Evolutionary conservation across 768 basidiomycete species (phyloP).

Genomic region (Boletus bicolor): DNA sequence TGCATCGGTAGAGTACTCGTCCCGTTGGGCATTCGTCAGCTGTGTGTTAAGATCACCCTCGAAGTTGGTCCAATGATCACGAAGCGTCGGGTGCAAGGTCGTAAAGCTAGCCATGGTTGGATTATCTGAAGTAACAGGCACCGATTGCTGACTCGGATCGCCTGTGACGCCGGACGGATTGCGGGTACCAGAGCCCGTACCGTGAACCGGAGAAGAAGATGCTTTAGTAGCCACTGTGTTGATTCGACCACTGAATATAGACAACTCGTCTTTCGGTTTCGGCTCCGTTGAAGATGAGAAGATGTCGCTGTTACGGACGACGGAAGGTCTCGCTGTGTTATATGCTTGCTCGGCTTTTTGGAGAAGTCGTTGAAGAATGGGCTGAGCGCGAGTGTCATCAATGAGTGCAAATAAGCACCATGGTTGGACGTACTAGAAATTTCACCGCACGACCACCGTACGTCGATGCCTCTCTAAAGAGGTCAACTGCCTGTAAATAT

Average conservation of each 20-base stretch:
- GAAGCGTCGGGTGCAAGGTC: conserved; percentile 53
- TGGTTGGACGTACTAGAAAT: conserved; percentile 51
- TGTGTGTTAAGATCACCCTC: conserved; percentile 52
- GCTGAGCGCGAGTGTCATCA: conserved; percentile 38
- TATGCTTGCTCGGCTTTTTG: conserved; percentile 57
- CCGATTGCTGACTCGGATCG: conserved; percentile 30
- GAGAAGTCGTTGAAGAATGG: conserved; percentile 59
- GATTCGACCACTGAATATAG: conserved; percentile 74
- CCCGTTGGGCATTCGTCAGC: conserved; percentile 37
- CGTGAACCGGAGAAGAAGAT: conserved; percentile 17
- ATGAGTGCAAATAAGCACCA: background rate
- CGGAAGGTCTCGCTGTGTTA: conserved; percentile 44
- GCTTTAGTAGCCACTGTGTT: conserved; percentile 56
- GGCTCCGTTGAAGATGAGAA: conserved; percentile 48
- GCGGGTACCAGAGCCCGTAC: background rate
- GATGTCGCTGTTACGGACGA: conserved; percentile 49
- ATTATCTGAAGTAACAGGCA: conserved; percentile 28
- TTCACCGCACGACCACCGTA: conserved; percentile 68
- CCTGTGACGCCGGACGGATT: conserved; percentile 13
- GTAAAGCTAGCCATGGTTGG: conserved; percentile 33
- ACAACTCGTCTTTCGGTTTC: conserved; percentile 62
- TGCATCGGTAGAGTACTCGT: conserved; percentile 23
- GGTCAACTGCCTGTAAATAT: conserved; percentile 44
- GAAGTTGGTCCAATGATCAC: conserved; percentile 54
- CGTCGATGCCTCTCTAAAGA: conserved; percentile 61